These are phyloP conservation scores for Ophiostoma pallidulum DNA, from an alignment of 2,329 filamentous ascomycete species.

Conservation along the genomic window DNA sequence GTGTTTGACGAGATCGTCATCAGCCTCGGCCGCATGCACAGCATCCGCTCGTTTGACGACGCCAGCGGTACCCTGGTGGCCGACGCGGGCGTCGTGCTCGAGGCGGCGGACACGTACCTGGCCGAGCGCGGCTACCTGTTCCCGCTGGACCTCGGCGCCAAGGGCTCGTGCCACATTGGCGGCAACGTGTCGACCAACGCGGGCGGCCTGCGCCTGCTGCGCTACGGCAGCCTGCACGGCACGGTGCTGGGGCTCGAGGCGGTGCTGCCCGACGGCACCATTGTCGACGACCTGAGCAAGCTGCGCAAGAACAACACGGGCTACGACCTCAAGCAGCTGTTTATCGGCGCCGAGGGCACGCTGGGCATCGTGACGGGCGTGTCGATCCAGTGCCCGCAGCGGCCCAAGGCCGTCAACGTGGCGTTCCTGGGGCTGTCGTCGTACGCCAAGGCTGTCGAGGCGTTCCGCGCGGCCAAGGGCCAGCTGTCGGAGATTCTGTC, in stretches of 20 bases:
- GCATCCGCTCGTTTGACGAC: conserved; percentile 84
- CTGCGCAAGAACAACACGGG: conserved; percentile 98
- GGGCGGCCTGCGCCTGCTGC: conserved; percentile 76
- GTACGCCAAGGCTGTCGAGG: conserved; percentile 77
- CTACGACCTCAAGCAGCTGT: conserved; percentile 93
- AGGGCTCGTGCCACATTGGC: conserved; percentile 92
- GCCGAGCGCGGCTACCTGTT: conserved; percentile 81
- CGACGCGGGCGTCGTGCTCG: conserved; percentile 85
- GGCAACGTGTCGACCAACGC: conserved; percentile 96
- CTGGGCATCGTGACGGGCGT: conserved; percentile 89
- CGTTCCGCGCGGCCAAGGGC: conserved; percentile 80
- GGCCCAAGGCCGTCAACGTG: conserved; percentile 82
- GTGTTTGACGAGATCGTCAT: conserved; percentile 98
- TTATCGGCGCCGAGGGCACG: conserved; percentile 92
- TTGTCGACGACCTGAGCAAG: conserved; percentile 79
- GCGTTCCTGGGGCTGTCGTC: conserved; percentile 88
- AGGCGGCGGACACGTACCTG: conserved; percentile 78
- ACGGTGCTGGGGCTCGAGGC: conserved; percentile 88
- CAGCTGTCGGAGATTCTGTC: conserved; percentile 93
- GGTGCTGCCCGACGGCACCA: conserved; percentile 84
- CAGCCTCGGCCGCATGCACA: conserved; percentile 82
- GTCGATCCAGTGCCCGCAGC: conserved; percentile 80
- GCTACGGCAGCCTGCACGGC: conserved; percentile 91
- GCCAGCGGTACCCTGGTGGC: conserved; percentile 83
- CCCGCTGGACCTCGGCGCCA: conserved; percentile 92